Percentiles rank a stretch among this genome's conserved stretches.
Evolutionary conservation across 2,329 filamentous ascomycete genomes (phyloP).

Genomic region (Ophiostoma sp.): DNA sequence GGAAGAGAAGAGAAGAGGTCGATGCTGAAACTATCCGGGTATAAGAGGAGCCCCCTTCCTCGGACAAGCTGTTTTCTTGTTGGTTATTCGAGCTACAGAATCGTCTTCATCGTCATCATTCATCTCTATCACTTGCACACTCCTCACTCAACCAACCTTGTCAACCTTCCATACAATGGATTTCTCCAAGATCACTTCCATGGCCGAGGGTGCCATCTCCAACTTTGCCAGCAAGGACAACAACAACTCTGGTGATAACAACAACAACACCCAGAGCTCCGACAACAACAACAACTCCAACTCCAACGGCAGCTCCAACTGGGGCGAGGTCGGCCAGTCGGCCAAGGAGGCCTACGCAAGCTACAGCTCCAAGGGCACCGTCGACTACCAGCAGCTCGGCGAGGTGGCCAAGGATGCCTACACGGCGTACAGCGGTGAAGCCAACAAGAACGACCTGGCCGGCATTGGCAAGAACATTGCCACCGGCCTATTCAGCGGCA

Average conservation of each 20-base stretch:
- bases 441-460: constrained; percentile 23
- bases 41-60: background rate
- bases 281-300: constrained; percentile 19
- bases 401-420: constrained; percentile 35
- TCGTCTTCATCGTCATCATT: background rate
- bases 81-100: background rate
- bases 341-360: constrained; percentile 29
- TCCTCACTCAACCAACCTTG: constrained; percentile 12
- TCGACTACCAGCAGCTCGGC: constrained; percentile 34
- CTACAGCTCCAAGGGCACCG: constrained; percentile 32
- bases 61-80: background rate
- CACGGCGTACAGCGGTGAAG: constrained; percentile 26
- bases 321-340: constrained; percentile 26
- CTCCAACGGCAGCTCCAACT: constrained; percentile 20
- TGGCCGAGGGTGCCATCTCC: constrained; percentile 29
- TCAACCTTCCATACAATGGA: constrained; percentile 27
- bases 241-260: constrained; percentile 24
- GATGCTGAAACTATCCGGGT: background rate
- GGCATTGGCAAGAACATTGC: constrained; percentile 25
- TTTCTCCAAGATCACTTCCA: constrained; percentile 29
- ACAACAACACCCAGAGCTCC: constrained; percentile 14
- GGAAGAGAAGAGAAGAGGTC: background rate
- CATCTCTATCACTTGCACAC: background rate
- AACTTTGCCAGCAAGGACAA: constrained; percentile 23
- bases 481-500: constrained; percentile 18